Evolutionary conservation across 768 basidiomycete genomes (phyloP).

Genomic region (Artomyces pyxidatus): DNA sequence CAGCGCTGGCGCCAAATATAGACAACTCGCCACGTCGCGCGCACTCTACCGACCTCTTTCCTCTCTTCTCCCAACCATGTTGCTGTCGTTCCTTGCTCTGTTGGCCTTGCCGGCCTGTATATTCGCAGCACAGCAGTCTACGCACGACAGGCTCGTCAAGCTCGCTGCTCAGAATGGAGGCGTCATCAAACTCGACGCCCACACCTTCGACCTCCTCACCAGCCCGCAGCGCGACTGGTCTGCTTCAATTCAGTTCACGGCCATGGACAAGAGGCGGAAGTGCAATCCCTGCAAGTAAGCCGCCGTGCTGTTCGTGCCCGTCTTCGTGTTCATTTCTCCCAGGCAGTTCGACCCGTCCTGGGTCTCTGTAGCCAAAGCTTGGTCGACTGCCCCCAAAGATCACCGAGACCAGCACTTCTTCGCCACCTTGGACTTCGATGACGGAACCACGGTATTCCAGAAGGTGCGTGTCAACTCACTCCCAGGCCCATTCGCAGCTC

Average conservation of each 20-base stretch:
- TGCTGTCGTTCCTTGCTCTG: constrained; percentile 25
- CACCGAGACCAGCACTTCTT: constrained; percentile 87
- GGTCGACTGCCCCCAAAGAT: constrained; percentile 51
- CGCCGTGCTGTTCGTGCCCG: neutral
- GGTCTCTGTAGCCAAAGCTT: constrained; percentile 77
- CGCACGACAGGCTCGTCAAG: constrained; percentile 52
- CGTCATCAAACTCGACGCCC: constrained; percentile 71
- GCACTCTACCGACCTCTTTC: neutral
- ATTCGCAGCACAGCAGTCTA: constrained; percentile 21
- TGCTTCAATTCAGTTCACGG: constrained; percentile 83
- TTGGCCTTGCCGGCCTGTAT: constrained; percentile 24
- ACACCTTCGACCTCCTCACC: constrained; percentile 71
- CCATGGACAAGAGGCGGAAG: constrained; percentile 68
- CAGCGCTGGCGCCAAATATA: too few species aligned
- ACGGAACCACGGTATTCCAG: constrained; percentile 69
- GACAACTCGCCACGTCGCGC: constrained; percentile 11
- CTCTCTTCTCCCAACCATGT: constrained; percentile 10
- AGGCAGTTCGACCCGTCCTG: constrained; percentile 86
- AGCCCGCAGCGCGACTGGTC: constrained; percentile 78
- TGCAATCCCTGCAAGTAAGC: constrained; percentile 90
- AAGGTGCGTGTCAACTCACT: constrained; percentile 38
- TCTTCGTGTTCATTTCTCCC: constrained; percentile 1
- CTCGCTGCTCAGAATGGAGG: constrained; percentile 71
- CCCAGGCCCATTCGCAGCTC: neutral
- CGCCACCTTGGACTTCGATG: constrained; percentile 82